Percentiles rank a stretch among this genome's conserved stretches.
Conservation (phyloP, 2,329 filamentous ascomycete genomes). For the Xylaria polymorpha region DNA sequence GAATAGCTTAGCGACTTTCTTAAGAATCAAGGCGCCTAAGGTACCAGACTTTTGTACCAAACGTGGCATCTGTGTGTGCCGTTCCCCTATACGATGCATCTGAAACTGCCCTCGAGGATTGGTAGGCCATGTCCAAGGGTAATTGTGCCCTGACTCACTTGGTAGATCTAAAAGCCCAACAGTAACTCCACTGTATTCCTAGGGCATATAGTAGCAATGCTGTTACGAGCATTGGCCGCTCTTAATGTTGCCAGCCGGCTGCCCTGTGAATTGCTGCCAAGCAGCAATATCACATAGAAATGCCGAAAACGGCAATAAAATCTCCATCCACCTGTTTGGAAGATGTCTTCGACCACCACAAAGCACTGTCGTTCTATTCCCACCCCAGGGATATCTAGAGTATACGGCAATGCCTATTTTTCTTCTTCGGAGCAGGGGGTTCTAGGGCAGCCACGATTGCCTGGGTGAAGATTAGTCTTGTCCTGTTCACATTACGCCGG, state of each 20-base stretch:
- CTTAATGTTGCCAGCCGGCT: conserved; percentile 43
- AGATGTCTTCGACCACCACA: conserved; percentile 13
- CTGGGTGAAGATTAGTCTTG: conserved; percentile 59
- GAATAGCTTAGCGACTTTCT: conserved; percentile 38
- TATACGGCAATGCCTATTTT: conserved; percentile 75
- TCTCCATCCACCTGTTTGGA: conserved; percentile 16
- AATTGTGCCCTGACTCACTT: conserved; percentile 33
- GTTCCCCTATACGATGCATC: conserved; percentile 38
- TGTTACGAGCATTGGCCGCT: conserved; percentile 41
- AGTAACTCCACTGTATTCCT: conserved; percentile 37
- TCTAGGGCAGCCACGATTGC: conserved; percentile 96
- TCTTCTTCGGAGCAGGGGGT: conserved; percentile 85
- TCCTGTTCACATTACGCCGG: conserved; percentile 2
- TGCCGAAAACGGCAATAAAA: conserved; percentile 35
- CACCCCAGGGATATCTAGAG: conserved; percentile 60
- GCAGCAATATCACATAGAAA: conserved; percentile 43
- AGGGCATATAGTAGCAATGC: conserved; percentile 40
- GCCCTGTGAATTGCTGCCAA: conserved; percentile 44
- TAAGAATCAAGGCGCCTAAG: conserved; percentile 38
- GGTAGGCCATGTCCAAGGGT: conserved; percentile 16
- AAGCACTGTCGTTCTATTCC: conserved; percentile 26
- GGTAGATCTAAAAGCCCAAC: conserved; percentile 39
- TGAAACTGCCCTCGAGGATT: conserved; percentile 37
- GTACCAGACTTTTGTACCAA: conserved; percentile 37
- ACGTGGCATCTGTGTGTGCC: conserved; percentile 37